Evolutionary conservation across 305 asterid genomes (phyloP), one percentile per base, ranked within the genome.

Genomic region (Monarda citriodora): DNA sequence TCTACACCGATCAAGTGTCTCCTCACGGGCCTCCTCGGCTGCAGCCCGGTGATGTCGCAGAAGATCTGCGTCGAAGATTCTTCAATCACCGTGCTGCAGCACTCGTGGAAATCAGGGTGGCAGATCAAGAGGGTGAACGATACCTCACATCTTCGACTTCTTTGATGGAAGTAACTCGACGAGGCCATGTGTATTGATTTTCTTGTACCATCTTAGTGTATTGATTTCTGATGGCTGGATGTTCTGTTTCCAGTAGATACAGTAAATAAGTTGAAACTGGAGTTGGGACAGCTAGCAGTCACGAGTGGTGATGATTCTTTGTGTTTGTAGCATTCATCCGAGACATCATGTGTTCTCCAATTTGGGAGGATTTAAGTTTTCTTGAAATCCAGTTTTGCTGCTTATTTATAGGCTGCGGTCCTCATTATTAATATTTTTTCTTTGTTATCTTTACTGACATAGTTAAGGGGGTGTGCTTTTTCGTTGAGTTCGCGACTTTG

Each of bases 51-150:
- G 36, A 82, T 84, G 94, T 69, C 94, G 7, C 80, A 82, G 54
- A 88, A 85, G 84, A 77, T 95, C 34, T 91, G 95, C 82, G 29
- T 86, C 16, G 94, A 94, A 4, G 98, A 94, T 69, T 94, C 96
- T 54, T 94, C 99, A 0, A 77, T 94, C 38, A 94, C 99, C 7
- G 86, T 94, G 59, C 69, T 94, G 34, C 99, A 88, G 67, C 98
- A 88, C 76, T 91, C 98, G 0, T 79, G 95, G 97, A 88, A 77
- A 74, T 68, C 53, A 6, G 99, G 97, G 20, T 94, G 98, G 99
- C 96, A 91, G 61, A 82, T 94, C 55, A 94, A 86, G 84, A 86
- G 97, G 75, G 11, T 89, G 74, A 94, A 94, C 25, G 99, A 94
- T 69, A 88, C 96, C 21, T 83, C 97, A 1, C 98, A 94, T 74